These are phyloP conservation scores for Neofusicoccum sp. DNA, from an alignment of 2,329 filamentous ascomycete species.

Conservation along the genomic window DNA sequence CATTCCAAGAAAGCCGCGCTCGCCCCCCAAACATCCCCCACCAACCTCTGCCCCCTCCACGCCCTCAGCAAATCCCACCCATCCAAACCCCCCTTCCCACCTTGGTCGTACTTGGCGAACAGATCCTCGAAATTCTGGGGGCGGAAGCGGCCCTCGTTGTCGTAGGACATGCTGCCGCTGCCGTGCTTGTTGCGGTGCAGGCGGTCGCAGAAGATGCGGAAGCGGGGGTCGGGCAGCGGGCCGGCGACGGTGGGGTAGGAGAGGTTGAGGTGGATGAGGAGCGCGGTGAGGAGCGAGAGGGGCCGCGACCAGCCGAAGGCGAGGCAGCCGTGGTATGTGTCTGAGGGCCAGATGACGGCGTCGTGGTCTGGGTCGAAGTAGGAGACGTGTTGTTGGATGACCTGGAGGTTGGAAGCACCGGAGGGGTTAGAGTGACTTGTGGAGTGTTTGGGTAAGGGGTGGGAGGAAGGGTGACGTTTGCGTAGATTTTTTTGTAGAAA, in stretches of 20 bases:
- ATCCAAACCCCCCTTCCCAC: constrained; percentile 40
- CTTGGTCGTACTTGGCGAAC: constrained; percentile 46
- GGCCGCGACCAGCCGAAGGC: constrained; percentile 46
- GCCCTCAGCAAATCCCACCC: constrained; percentile 38
- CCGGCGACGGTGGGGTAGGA: constrained; percentile 48
- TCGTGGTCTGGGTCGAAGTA: constrained; percentile 55
- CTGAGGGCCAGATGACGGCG: constrained; percentile 53
- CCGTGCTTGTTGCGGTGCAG: constrained; percentile 47
- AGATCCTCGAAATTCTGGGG: constrained; percentile 50
- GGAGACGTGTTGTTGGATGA: constrained; percentile 54
- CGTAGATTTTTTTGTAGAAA: no score
- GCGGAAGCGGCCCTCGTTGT: constrained; percentile 46
- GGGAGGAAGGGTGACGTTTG: background rate
- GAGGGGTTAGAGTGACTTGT: background rate
- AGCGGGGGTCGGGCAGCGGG: constrained; percentile 46
- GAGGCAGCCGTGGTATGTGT: constrained; percentile 51
- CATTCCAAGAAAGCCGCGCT: constrained; percentile 47
- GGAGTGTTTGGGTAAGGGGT: background rate
- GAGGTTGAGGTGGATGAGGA: constrained; percentile 51
- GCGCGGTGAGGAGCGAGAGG: constrained; percentile 43
- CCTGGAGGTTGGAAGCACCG: constrained; percentile 22
- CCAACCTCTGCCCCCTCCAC: constrained; percentile 43
- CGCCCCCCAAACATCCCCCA: constrained; percentile 48
- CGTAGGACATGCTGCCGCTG: constrained; percentile 43
- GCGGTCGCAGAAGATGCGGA: constrained; percentile 41